Evolutionary conservation across 1,284 basidiomycete genomes (phyloP).

Genomic region (Malassezia arunalokei): DNA sequence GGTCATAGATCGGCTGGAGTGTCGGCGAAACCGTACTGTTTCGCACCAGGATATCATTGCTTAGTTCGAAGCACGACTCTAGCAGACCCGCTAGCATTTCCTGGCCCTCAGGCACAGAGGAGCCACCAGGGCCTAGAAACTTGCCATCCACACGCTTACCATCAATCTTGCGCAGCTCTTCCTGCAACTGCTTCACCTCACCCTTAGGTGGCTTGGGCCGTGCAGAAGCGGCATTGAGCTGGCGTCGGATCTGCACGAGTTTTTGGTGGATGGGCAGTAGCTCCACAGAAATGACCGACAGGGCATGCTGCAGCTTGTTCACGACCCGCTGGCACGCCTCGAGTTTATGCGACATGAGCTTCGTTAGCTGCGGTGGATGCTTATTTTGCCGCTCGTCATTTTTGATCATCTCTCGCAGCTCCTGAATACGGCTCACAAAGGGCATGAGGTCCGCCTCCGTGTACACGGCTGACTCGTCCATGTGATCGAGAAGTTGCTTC

Average conservation of each 20-base stretch:
- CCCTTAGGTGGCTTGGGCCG: constrained; percentile 70
- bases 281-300: constrained; percentile 45
- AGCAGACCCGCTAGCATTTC: constrained; percentile 59
- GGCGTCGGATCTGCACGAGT: constrained; percentile 73
- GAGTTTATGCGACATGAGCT: constrained; percentile 76
- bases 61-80: constrained; percentile 92
- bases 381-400: constrained; percentile 56
- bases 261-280: constrained; percentile 52
- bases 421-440: constrained; percentile 32
- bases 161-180: constrained; percentile 85
- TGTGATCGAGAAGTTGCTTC: constrained; percentile 45
- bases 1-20: constrained; percentile 87
- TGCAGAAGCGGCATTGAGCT: constrained; percentile 75
- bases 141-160: constrained; percentile 83
- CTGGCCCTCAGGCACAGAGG: constrained; percentile 75
- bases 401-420: constrained; percentile 41
- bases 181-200: constrained; percentile 77
- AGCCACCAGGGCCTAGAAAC: constrained; percentile 80
- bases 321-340: constrained; percentile 60
- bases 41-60: constrained; percentile 86
- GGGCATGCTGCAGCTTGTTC: constrained; percentile 32
- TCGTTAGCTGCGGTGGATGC: constrained; percentile 75
- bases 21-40: constrained; percentile 77
- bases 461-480: constrained; percentile 43
- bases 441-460: constrained; percentile 43